These are phyloP conservation scores for Mycosarcoma mackinlayi DNA, from an alignment of 1,284 basidiomycete genomes.

Conservation along the genomic window DNA sequence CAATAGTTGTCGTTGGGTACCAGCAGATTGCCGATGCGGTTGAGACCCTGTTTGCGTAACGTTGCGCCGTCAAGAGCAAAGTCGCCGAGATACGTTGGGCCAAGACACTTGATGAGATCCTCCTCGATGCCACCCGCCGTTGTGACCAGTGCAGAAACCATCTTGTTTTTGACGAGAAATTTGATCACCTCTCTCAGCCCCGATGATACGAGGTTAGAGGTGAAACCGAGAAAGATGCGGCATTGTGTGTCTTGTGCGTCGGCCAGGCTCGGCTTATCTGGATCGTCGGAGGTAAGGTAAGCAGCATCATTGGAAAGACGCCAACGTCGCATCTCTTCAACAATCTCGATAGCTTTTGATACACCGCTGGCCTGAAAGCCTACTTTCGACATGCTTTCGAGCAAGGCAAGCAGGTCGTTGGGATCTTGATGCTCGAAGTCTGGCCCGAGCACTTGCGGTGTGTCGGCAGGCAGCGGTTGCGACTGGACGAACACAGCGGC, in stretches of 20 bases:
- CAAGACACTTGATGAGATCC: conserved; percentile 98
- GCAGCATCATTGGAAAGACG: conserved; percentile 45
- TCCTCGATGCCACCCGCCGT: conserved; percentile 99
- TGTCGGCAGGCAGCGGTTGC: conserved; percentile 46
- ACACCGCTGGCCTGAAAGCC: conserved; percentile 96
- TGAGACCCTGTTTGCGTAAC: conserved; percentile 86
- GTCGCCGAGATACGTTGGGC: conserved; percentile 87
- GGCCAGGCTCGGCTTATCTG: conserved; percentile 62
- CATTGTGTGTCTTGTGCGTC: conserved; percentile 77
- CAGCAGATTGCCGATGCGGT: conserved; percentile 96
- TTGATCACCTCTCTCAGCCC: conserved; percentile 93
- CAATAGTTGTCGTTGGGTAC: conserved; percentile 99
- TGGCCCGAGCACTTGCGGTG: conserved; percentile 78
- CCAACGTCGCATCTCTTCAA: conserved; percentile 79
- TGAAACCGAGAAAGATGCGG: conserved; percentile 95
- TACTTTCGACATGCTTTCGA: conserved; percentile 85
- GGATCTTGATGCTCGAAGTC: conserved; percentile 81
- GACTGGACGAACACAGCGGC: conserved; percentile 56
- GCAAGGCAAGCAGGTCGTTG: conserved; percentile 74
- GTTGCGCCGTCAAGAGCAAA: conserved; percentile 91
- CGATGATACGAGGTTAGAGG: conserved; percentile 97
- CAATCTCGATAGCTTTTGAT: conserved; percentile 86
- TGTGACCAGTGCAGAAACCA: conserved; percentile 90
- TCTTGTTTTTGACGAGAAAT: conserved; percentile 91
- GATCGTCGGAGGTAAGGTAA: conserved; percentile 37